Evolutionary conservation across 2,329 filamentous ascomycete genomes (phyloP).

Genomic region (Claviceps sp.): DNA sequence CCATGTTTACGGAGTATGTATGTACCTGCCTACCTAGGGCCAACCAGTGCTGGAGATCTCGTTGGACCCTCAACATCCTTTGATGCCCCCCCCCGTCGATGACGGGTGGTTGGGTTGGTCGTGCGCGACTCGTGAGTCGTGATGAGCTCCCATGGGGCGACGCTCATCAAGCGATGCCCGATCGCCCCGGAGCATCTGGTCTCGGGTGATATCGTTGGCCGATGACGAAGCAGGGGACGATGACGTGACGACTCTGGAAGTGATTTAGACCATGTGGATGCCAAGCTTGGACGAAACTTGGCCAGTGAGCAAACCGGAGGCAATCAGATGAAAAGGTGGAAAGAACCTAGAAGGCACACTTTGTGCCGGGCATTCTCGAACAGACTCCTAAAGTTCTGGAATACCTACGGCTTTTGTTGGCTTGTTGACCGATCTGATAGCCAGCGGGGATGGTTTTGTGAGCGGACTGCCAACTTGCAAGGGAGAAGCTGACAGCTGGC

Average conservation of each 20-base stretch:
- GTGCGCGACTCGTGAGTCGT: background rate
- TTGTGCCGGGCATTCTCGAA: background rate
- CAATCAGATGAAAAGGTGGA: background rate
- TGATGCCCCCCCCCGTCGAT: background rate
- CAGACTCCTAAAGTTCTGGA: background rate
- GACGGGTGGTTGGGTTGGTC: background rate
- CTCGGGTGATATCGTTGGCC: background rate
- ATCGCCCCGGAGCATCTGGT: background rate
- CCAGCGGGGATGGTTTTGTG: background rate
- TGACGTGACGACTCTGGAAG: background rate
- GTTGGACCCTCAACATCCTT: background rate
- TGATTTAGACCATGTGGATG: background rate
- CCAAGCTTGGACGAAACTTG: background rate
- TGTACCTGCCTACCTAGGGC: background rate
- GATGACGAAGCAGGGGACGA: background rate
- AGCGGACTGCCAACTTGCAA: background rate
- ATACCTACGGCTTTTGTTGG: background rate
- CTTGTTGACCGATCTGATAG: background rate
- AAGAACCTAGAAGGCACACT: background rate
- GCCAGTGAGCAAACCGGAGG: background rate
- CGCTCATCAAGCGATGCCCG: background rate
- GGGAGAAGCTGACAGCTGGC: background rate
- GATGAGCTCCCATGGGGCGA: background rate
- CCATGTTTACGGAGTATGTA: background rate
- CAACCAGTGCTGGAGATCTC: background rate